Base-by-base conservation (phyloP, 1,284 basidiomycete genomes). In the Pyrrhoderma noxium region DNA sequence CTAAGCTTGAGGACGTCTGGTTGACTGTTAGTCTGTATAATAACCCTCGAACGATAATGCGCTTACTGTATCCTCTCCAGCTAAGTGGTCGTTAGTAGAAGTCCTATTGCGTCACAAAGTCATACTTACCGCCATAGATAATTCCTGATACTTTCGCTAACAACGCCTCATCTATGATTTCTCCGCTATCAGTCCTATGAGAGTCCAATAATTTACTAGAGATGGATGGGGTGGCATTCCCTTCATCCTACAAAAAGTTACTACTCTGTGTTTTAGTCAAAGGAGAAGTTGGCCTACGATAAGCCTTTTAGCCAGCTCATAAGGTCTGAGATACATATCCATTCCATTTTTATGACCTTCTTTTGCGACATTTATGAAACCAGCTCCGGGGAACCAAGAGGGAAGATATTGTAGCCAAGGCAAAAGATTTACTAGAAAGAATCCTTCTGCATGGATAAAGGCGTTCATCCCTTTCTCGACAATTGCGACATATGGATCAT, bases 281-380 rank as follows among this genome's bases (percentile, higher is more conserved):
- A 21, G 27, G n/a, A 36, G 19, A 18, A 22, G 21, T 31, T 7
- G n/a, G 49, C 43, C 45, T 35, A 54, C 56, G 7, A 51, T 44
- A 27, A 37, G 45, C n/a, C 44, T 25, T 31, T 59, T 50, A 5
- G 52, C 41, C 47, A 56, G 35, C 16, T 45, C 31, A 23, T 43
- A 38, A 2, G 49, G 53, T 14, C 27, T 34, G 25, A 45, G 14
- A 31, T 25, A 38, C 45, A 55, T 56, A 21, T 14, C 47, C 47
- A 18, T 37, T 25, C 46, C 45, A 16, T 34, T 34, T 16, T 27
- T 18, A 68, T 58, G 76, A 68, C 14, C 82, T 79, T 45, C 66
- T 66, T n/a, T 77, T 71, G 38, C 76, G 75, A 73, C 79, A 72
- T 37, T 76, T 69, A 16, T 66, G 59, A 46, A 82, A 4, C 36